Percentiles rank a stretch among this genome's conserved stretches.
Evolutionary conservation across 2,329 filamentous ascomycete species (phyloP).

Genomic region (Chaetomium sp.): DNA sequence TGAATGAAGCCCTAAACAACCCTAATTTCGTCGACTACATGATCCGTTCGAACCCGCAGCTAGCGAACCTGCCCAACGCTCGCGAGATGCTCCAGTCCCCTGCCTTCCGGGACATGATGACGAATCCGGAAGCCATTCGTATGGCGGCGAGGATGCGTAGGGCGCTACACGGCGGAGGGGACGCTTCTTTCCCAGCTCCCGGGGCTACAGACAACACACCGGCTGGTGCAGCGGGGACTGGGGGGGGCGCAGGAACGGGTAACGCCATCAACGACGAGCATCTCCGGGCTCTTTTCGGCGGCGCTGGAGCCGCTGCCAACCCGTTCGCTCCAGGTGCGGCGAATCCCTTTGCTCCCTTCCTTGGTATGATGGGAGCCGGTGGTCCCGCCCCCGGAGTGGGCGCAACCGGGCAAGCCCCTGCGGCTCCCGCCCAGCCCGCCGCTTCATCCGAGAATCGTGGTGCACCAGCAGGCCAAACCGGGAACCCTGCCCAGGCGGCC

Average conservation of each 20-base stretch:
- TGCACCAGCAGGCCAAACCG: slow-evolving; percentile 19
- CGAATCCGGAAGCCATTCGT: slow-evolving; percentile 81
- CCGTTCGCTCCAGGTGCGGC: slow-evolving; percentile 5
- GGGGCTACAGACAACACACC: slow-evolving; percentile 87
- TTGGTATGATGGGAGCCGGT: slow-evolving; percentile 67
- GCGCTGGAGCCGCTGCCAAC: neutral
- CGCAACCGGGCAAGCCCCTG: slow-evolving; percentile 9
- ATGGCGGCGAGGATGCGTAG: slow-evolving; percentile 82
- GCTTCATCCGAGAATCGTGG: slow-evolving; percentile 14
- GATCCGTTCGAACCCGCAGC: slow-evolving; percentile 86
- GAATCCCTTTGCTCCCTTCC: slow-evolving; percentile 60
- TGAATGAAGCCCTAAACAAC: slow-evolving; percentile 95
- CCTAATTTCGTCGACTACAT: slow-evolving; percentile 94
- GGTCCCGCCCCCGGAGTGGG: slow-evolving; percentile 38
- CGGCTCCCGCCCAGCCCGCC: slow-evolving; percentile 22
- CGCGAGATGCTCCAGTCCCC: slow-evolving; percentile 87
- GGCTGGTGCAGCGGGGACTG: slow-evolving; percentile 42
- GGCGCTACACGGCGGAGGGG: slow-evolving; percentile 59
- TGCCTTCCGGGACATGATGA: slow-evolving; percentile 88
- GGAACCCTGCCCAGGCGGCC: slow-evolving; percentile 24
- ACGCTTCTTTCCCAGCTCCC: slow-evolving; percentile 78
- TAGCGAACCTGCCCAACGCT: slow-evolving; percentile 72
- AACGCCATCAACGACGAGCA: slow-evolving; percentile 48
- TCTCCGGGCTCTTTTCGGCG: slow-evolving; percentile 43
- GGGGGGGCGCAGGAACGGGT: slow-evolving; percentile 38